Percentiles rank a stretch among this genome's conserved stretches.
Evolutionary conservation across 2,329 filamentous ascomycete species (phyloP).

Genomic region (Pseudogymnoascus sp.): DNA sequence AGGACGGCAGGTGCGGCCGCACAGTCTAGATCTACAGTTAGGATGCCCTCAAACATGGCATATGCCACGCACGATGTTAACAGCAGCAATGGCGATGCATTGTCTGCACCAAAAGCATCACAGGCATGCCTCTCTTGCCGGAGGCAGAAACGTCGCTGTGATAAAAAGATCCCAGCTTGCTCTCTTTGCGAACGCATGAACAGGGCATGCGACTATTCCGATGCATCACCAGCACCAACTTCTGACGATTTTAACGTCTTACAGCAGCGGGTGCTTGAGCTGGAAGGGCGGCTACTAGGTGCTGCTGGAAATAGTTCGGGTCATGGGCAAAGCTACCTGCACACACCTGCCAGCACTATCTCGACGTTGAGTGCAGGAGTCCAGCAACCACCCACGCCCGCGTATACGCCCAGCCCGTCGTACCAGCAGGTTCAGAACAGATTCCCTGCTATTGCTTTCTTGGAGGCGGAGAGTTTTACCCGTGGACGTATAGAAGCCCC

Average conservation of each 20-base stretch:
- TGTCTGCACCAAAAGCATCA: slow-evolving; percentile 24
- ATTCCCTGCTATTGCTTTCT: slow-evolving; percentile 38
- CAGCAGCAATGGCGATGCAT: neutral
- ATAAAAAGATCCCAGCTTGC: slow-evolving; percentile 42
- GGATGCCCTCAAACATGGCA: slow-evolving; percentile 4
- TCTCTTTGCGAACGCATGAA: slow-evolving; percentile 38
- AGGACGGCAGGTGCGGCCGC: slow-evolving; percentile 1
- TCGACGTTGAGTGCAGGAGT: neutral
- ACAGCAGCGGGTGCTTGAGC: slow-evolving; percentile 31
- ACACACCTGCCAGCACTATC: neutral
- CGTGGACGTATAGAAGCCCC: slow-evolving; percentile 31
- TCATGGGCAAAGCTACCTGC: slow-evolving; percentile 1
- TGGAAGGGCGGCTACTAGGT: slow-evolving; percentile 30
- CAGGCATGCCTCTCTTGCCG: slow-evolving; percentile 38
- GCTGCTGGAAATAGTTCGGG: neutral
- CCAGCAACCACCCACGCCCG: slow-evolving; percentile 11
- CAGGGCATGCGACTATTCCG: slow-evolving; percentile 35
- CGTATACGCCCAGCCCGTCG: slow-evolving; percentile 18
- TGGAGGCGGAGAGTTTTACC: slow-evolving; percentile 36
- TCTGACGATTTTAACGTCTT: slow-evolving; percentile 34
- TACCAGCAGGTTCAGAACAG: slow-evolving; percentile 24
- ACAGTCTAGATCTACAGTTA: neutral
- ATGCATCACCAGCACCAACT: slow-evolving; percentile 30
- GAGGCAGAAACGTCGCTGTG: slow-evolving; percentile 44
- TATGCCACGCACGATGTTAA: slow-evolving; percentile 1